Evolutionary conservation across 139 green algal genomes (phyloP).

Genomic region (Tetradesmus obliquus): DNA sequence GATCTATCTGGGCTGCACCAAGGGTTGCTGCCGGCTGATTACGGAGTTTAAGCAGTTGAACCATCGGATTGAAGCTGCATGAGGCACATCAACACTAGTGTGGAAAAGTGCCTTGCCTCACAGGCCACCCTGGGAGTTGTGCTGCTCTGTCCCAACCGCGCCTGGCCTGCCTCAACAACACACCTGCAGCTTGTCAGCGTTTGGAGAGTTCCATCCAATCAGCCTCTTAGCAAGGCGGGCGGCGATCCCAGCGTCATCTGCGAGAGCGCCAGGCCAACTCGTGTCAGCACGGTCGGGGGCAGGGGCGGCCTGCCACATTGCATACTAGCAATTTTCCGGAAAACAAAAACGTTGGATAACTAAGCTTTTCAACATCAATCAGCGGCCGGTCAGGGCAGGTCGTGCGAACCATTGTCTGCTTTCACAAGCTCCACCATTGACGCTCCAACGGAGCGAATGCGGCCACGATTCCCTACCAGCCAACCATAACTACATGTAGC

Average conservation of each 20-base stretch:
- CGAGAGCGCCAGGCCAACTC: background rate
- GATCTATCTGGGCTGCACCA: background rate
- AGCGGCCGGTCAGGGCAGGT: background rate
- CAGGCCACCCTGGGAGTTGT: background rate
- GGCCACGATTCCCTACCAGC: background rate
- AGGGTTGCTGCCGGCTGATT: background rate
- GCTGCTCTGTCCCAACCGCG: constrained; percentile 1
- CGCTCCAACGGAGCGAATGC: too few relatives aligned
- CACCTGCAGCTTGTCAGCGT: constrained; percentile 24
- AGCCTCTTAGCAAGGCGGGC: constrained; percentile 14
- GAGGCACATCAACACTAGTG: background rate
- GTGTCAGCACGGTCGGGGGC: constrained; percentile 16
- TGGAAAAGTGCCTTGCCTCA: background rate
- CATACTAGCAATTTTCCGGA: too few relatives aligned
- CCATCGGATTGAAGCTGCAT: background rate
- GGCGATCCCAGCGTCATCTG: constrained; percentile 29
- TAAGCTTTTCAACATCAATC: background rate
- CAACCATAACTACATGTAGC: background rate
- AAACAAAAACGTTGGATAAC: background rate
- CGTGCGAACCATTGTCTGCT: background rate
- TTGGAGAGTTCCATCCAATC: background rate
- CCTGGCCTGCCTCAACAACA: background rate
- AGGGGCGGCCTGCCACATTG: background rate
- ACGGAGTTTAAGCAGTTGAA: background rate
- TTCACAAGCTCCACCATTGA: background rate